Evolutionary conservation across 1,139 yeast species (phyloP).

Genomic region (Fermentozyma sake): DNA sequence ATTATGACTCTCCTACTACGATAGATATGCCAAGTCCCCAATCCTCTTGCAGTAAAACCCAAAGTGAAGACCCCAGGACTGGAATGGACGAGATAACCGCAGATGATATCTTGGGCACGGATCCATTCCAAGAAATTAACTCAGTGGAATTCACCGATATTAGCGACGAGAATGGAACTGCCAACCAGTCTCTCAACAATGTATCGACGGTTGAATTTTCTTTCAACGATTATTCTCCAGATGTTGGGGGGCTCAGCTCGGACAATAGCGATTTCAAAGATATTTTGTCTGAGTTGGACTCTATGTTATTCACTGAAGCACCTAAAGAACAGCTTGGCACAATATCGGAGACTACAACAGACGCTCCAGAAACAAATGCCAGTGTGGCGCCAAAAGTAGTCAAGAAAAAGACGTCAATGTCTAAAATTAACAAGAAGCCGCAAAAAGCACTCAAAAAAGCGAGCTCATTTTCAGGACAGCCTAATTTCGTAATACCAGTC

Average conservation of each 20-base stretch:
- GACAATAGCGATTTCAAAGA: too few relatives aligned
- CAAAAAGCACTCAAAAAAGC: constrained; percentile 13
- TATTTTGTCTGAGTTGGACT: constrained; percentile 2
- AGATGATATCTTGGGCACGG: constrained; percentile 20
- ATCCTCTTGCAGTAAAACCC: constrained; percentile 8
- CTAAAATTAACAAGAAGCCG: constrained; percentile 11
- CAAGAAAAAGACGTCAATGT: constrained; percentile 6
- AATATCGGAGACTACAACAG: too few relatives aligned
- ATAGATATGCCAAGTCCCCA: constrained; percentile 12
- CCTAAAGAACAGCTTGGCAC: too few relatives aligned
- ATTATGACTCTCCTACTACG: constrained; percentile 14
- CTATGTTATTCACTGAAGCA: constrained; percentile 1
- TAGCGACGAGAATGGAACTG: not conserved
- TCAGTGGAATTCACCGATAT: constrained; percentile 1
- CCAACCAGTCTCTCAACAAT: not conserved
- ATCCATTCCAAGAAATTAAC: constrained; percentile 17
- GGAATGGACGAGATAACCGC: constrained; percentile 6
- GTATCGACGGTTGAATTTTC: too few relatives aligned
- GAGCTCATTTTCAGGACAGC: constrained; percentile 11
- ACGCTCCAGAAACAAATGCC: too few relatives aligned
- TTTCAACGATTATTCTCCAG: too few relatives aligned
- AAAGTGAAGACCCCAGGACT: not conserved
- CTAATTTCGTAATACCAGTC: constrained; percentile 1
- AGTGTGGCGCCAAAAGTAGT: not conserved
- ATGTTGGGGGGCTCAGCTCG: too few relatives aligned